These are phyloP conservation scores for Candida anglica DNA, from an alignment of 805 yeast genomes.

Conservation along the genomic window DNA sequence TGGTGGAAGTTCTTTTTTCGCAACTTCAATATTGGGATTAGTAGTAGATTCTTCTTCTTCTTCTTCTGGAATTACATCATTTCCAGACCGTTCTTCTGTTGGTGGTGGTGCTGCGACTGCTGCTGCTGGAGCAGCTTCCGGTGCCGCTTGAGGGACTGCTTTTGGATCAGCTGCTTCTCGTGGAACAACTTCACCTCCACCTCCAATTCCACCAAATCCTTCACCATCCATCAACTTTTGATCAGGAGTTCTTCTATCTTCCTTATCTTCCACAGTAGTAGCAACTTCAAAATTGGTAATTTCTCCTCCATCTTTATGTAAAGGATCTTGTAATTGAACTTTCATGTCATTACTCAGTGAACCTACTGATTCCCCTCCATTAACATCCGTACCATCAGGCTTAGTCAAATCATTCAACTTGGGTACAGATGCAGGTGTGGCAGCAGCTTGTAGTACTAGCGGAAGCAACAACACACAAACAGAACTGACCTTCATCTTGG, in stretches of 20 bases:
- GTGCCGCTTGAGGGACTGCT: not conserved
- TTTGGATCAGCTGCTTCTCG: not conserved
- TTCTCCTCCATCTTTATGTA: not conserved
- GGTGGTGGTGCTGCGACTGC: too few species aligned
- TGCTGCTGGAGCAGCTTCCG: not conserved
- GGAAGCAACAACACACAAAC: too few species aligned
- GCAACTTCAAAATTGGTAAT: not conserved
- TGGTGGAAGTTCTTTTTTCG: conserved; percentile 38
- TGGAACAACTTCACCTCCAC: not conserved
- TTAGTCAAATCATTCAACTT: too few species aligned
- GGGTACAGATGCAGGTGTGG: too few species aligned
- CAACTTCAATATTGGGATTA: not conserved
- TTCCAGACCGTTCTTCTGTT: not conserved
- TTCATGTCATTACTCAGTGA: too few species aligned
- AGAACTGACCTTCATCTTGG: too few species aligned
- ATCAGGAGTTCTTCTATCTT: not conserved
- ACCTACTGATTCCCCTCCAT: too few species aligned
- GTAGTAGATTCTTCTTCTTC: conserved; percentile 1
- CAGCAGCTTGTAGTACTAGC: too few species aligned
- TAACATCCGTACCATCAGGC: too few species aligned
- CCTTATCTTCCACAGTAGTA: conserved; percentile 1
- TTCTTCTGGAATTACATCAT: conserved; percentile 3
- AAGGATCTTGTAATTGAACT: too few species aligned
- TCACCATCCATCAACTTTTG: not conserved
- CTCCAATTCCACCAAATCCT: not conserved